phyloP scores from a whole-genome alignment of 2,329 filamentous ascomycete species.

The Dothidotthia symphoricarpi region DNA sequence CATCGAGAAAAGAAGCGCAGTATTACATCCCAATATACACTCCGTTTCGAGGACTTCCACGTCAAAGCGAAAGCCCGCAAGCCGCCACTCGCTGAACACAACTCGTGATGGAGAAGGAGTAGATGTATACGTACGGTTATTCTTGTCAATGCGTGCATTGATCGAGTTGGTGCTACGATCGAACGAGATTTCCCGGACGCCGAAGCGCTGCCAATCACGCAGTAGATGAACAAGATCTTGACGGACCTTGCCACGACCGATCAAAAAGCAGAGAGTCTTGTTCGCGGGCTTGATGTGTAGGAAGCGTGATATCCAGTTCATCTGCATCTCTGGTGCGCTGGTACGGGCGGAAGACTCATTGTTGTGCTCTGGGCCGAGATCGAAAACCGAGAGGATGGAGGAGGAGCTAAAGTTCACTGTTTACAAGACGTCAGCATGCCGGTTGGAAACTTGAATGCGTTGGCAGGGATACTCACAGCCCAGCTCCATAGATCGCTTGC shows the following conservation, averaged over 20 bases:
- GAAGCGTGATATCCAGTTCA: conserved; percentile 82
- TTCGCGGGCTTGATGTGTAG: conserved; percentile 85
- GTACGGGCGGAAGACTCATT: conserved; percentile 49
- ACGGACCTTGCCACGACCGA: conserved; percentile 69
- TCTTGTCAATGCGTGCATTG: conserved; percentile 70
- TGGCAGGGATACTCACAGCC: conserved; percentile 45
- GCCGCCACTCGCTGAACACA: conserved; percentile 16
- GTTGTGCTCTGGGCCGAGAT: conserved; percentile 38
- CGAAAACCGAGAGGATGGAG: conserved; percentile 33
- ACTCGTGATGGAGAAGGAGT: conserved; percentile 6
- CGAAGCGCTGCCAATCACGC: conserved; percentile 75
- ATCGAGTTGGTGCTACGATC: conserved; percentile 79
- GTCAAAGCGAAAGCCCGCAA: conserved; percentile 16
- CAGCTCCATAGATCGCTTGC: conserved; percentile 31
- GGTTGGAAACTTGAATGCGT: no score
- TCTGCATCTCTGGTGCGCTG: conserved; percentile 48
- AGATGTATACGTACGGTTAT: conserved; percentile 66
- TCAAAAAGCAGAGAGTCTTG: conserved; percentile 70
- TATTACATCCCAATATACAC: conserved; percentile 20
- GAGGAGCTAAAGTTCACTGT: conserved; percentile 31
- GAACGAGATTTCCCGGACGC: conserved; percentile 74
- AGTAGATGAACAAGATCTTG: conserved; percentile 75
- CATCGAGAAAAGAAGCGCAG: conserved; percentile 5
- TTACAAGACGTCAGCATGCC: conserved; percentile 13
- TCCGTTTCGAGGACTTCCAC: conserved; percentile 18